Evolutionary conservation across 441 rosid species (phyloP).

Genomic region (Eutrema salsugineum): DNA sequence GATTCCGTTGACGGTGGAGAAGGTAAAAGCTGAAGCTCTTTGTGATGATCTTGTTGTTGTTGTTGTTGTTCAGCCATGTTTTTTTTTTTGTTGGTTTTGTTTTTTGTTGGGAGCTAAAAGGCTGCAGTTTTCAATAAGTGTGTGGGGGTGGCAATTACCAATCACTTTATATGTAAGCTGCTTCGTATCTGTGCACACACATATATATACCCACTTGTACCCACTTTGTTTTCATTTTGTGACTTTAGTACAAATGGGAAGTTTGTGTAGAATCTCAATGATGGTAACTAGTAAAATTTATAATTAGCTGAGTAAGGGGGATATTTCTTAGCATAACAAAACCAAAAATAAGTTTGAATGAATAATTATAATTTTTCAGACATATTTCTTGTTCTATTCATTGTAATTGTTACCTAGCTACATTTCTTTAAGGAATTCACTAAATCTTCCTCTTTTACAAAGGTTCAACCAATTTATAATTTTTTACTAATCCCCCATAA

Average conservation of each 20-base stretch:
- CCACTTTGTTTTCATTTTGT: not conserved
- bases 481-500: not conserved
- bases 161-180: conserved; percentile 32
- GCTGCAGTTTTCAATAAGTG: conserved; percentile 34
- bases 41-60: conserved; percentile 39
- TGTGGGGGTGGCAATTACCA: conserved; percentile 23
- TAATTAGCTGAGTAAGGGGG: too few relatives aligned
- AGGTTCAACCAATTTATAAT: not conserved
- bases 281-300: too few relatives aligned
- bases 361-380: too few relatives aligned
- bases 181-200: conserved; percentile 19
- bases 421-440: not conserved
- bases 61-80: conserved; percentile 21
- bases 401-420: not conserved
- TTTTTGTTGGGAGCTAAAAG: conserved; percentile 5
- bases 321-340: too few relatives aligned
- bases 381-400: too few relatives aligned
- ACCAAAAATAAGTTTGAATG: too few relatives aligned
- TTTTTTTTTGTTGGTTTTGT: conserved; percentile 16
- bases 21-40: conserved; percentile 85
- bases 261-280: too few relatives aligned
- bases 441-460: not conserved
- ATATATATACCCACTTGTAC: not conserved
- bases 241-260: too few relatives aligned
- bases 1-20: conserved; percentile 45